Evolutionary conservation across 2,329 filamentous ascomycete genomes (phyloP).

Genomic region (Alternaria infectoria): DNA sequence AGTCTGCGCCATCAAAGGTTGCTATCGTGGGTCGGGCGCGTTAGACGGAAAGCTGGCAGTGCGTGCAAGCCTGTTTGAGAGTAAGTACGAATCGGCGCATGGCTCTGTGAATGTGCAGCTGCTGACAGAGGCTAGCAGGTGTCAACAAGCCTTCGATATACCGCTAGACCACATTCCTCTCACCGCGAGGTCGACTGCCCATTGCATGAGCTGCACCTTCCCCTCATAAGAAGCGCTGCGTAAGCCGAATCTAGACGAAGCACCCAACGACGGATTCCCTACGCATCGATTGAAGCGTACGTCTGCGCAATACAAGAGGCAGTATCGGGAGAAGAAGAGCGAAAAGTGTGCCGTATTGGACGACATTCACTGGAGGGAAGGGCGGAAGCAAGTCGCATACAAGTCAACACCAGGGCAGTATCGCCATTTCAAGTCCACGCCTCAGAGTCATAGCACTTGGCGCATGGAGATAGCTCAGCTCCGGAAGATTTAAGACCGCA

Average conservation of each 20-base stretch:
- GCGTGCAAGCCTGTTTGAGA: conserved; percentile 2
- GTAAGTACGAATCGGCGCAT: conserved; percentile 6
- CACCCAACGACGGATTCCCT: neutral
- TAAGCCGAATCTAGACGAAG: neutral
- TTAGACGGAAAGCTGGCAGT: conserved; percentile 2
- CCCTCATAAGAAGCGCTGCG: neutral
- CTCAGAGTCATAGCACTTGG: conserved; percentile 13
- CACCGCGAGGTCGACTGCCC: neutral
- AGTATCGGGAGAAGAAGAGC: neutral
- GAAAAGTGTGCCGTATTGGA: neutral
- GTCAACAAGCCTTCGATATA: neutral
- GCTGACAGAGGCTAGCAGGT: conserved; percentile 5
- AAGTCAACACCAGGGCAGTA: conserved; percentile 15
- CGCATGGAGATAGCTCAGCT: conserved; percentile 38
- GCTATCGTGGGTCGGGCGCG: conserved; percentile 6
- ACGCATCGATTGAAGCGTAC: neutral
- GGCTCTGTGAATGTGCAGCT: neutral
- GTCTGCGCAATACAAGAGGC: neutral
- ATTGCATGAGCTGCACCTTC: neutral
- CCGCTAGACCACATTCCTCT: neutral
- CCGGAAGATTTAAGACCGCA: conserved; percentile 39
- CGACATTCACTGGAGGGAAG: neutral
- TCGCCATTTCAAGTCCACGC: conserved; percentile 22
- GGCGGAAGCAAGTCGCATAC: conserved; percentile 11
- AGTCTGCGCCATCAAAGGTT: neutral